phyloP scores from a whole-genome alignment of 768 basidiomycete genomes.

The Phallus indusiatus region DNA sequence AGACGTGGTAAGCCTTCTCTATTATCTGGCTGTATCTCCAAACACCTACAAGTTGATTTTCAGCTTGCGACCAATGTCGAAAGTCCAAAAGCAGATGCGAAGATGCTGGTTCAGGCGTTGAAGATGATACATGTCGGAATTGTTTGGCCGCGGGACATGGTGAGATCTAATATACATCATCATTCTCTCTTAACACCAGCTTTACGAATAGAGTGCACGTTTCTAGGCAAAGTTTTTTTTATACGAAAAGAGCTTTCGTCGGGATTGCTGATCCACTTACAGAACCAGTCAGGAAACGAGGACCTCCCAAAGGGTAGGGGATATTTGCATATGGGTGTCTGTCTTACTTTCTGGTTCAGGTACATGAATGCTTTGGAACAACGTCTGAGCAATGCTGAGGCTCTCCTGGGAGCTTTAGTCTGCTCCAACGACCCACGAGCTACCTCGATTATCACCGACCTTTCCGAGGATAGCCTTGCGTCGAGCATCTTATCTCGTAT shows the following conservation, averaged over 20 bases:
- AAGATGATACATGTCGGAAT: neutral
- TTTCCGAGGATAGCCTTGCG: neutral
- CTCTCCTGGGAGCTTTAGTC: neutral
- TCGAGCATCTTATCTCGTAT: neutral
- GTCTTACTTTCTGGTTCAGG: neutral
- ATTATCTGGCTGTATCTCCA: neutral
- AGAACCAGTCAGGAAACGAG: neutral
- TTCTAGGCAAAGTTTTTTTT: neutral
- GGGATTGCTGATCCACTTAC: neutral
- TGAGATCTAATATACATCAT: neutral
- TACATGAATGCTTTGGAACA: neutral
- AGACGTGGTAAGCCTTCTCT: neutral
- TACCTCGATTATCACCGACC: neutral
- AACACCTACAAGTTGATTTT: neutral
- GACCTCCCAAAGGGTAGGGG: neutral
- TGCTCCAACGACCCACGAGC: neutral
- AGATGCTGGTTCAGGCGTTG: neutral
- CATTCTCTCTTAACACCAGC: neutral
- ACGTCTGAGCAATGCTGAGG: neutral
- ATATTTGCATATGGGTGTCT: neutral
- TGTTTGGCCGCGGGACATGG: neutral
- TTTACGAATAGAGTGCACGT: neutral
- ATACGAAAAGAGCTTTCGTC: neutral
- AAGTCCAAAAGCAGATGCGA: neutral
- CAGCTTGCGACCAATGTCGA: slow-evolving; percentile 1